A percentile compares a stretch with the other conserved stretches of the same genome.
Conservation (phyloP, 225 moss, liverwort and hornwort genomes). For the Pseudisothecium myosuroides region DNA sequence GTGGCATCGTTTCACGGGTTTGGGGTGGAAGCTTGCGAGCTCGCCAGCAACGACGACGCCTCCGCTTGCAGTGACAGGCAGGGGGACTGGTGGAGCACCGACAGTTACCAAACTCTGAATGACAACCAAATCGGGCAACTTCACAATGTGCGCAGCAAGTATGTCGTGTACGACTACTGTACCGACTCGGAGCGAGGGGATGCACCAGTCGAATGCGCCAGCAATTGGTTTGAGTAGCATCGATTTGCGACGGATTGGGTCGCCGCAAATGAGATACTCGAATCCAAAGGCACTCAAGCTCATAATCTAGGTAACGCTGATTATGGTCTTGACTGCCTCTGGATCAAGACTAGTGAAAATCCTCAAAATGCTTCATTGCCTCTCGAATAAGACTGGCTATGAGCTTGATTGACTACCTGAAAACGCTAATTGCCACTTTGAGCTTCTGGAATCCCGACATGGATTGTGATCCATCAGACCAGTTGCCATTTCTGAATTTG, state of each 20-base stretch:
- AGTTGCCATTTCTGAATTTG: not conserved
- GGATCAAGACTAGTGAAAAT: not conserved
- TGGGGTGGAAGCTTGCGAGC: constrained; percentile 24
- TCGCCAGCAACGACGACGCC: not conserved
- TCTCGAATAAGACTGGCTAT: not conserved
- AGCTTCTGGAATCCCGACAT: not conserved
- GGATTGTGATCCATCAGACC: not conserved
- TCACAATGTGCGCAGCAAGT: constrained; percentile 2
- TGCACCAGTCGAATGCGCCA: constrained; percentile 4
- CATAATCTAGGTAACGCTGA: not conserved
- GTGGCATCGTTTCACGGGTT: constrained; percentile 21
- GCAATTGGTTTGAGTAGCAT: constrained; percentile 23
- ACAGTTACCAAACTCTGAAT: not conserved
- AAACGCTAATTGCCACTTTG: not conserved
- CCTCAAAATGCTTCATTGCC: not conserved
- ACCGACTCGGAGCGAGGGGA: not conserved
- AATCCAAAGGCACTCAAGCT: not conserved
- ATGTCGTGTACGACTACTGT: constrained; percentile 35
- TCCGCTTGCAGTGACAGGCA: not conserved
- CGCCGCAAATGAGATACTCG: not conserved
- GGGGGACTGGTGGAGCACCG: not conserved
- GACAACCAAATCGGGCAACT: constrained; percentile 18
- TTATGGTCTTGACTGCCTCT: not conserved
- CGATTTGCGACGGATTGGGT: not conserved
- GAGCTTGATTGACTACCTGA: not conserved